These are phyloP conservation scores for Excoecaria cochinchinensis DNA, from an alignment of 345 rosid species.

Conservation along the genomic window DNA sequence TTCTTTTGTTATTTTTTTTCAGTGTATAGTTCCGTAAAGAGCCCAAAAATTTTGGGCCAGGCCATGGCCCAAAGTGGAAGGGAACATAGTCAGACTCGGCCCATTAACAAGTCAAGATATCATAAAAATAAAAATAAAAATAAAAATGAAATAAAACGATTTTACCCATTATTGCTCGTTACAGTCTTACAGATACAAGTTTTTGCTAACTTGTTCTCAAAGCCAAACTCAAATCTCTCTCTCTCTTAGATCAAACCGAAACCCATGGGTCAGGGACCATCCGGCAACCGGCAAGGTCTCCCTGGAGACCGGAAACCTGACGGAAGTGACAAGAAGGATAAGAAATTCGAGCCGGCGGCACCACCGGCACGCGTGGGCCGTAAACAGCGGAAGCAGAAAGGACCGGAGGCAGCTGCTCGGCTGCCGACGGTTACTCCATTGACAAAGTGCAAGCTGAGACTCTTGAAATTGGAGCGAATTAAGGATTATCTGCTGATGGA, in stretches of 20 bases:
- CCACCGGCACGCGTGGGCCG: slow-evolving; percentile 90
- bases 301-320: slow-evolving; percentile 74
- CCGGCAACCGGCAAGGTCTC: slow-evolving; percentile 66
- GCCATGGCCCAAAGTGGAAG: background rate
- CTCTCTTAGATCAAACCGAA: background rate
- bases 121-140: too few relatives aligned
- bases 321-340: slow-evolving; percentile 82
- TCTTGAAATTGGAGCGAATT: slow-evolving; percentile 78
- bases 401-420: slow-evolving; percentile 89
- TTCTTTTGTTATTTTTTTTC: too few relatives aligned
- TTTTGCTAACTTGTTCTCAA: slow-evolving; percentile 12
- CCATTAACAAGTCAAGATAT: background rate
- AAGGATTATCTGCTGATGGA: slow-evolving; percentile 93
- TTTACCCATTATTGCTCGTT: background rate
- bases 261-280: slow-evolving; percentile 85
- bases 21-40: too few relatives aligned
- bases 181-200: background rate
- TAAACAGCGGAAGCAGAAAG: slow-evolving; percentile 87
- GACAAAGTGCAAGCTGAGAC: slow-evolving; percentile 77
- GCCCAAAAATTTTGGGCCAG: too few relatives aligned
- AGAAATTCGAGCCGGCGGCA: slow-evolving; percentile 89
- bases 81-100: background rate
- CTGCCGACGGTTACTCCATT: slow-evolving; percentile 80
- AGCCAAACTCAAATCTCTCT: slow-evolving; percentile 10
- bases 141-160: too few relatives aligned